These are phyloP conservation scores for Suillus alpinus DNA, from an alignment of 768 basidiomycete species.

Conservation along the genomic window DNA sequence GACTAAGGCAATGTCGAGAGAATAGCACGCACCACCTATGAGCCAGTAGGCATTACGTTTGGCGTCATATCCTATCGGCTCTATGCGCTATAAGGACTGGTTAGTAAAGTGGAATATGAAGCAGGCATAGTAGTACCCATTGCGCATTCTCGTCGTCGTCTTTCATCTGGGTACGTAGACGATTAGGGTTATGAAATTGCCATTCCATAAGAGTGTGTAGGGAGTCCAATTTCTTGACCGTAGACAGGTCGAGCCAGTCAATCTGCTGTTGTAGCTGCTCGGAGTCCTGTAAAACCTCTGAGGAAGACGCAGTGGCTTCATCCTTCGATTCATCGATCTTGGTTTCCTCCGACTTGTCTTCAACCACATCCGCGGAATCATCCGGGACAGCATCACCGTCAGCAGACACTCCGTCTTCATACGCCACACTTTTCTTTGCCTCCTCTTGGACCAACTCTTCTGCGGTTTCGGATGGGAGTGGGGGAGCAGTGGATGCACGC, in stretches of 20 bases:
- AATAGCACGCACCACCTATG: constrained; percentile 60
- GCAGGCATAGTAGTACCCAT: constrained; percentile 56
- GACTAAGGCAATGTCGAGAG: not conserved
- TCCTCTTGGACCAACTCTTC: constrained; percentile 11
- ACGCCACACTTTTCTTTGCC: not conserved
- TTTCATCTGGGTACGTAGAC: constrained; percentile 71
- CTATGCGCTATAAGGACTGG: constrained; percentile 58
- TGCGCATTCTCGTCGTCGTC: constrained; percentile 72
- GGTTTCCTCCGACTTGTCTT: constrained; percentile 3
- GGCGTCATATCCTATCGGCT: constrained; percentile 82
- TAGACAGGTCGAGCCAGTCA: constrained; percentile 71
- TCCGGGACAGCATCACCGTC: constrained; percentile 7
- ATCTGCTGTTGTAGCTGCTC: constrained; percentile 40
- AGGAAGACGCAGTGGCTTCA: constrained; percentile 20
- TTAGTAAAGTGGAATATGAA: constrained; percentile 1
- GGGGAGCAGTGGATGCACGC: constrained; percentile 27
- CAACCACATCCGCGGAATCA: not conserved
- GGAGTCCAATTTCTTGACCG: constrained; percentile 72
- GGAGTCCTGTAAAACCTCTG: constrained; percentile 17
- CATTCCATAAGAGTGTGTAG: constrained; percentile 75
- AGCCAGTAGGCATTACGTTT: constrained; percentile 82
- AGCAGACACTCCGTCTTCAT: constrained; percentile 13
- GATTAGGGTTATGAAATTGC: constrained; percentile 80
- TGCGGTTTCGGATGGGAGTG: constrained; percentile 1
- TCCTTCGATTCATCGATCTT: constrained; percentile 12